A percentile compares a stretch with the other conserved stretches of the same genome.
Evolutionary conservation across 140 eudicot genomes (phyloP).

Genomic region (Anethum foeniculum): DNA sequence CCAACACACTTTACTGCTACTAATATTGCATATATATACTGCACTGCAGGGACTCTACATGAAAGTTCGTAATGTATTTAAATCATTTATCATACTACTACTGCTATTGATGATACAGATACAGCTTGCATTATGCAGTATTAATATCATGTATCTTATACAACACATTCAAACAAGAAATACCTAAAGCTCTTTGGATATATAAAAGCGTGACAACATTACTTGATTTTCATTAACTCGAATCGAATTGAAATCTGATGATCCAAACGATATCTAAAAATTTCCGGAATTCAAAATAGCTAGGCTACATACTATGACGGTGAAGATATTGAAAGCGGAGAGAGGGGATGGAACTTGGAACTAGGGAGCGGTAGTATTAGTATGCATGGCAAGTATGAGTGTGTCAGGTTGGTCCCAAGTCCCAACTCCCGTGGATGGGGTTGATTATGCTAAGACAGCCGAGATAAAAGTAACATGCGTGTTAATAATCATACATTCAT

Average conservation of each 20-base stretch:
- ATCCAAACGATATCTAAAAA: too few species aligned
- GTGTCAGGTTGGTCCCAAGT: slow-evolving; percentile 9
- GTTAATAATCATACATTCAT: background rate
- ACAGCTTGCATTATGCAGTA: background rate
- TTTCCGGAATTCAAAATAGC: too few species aligned
- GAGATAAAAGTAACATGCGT: slow-evolving; percentile 7
- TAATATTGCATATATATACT: too few species aligned
- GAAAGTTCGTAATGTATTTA: background rate
- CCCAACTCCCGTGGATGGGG: background rate
- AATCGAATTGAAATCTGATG: too few species aligned
- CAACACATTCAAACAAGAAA: background rate
- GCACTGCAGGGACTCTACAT: background rate
- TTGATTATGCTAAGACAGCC: slow-evolving; percentile 8
- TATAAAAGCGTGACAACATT: too few species aligned
- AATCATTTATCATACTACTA: background rate
- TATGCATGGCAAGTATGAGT: background rate
- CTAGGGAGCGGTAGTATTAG: background rate
- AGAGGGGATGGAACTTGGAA: background rate
- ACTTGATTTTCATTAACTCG: too few species aligned
- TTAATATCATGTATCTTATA: too few species aligned
- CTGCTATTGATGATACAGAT: background rate
- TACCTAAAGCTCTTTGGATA: background rate
- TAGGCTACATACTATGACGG: too few species aligned
- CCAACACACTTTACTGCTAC: slow-evolving; percentile 2
- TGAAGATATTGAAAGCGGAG: too few species aligned